These are phyloP conservation scores for Nemania sp. DNA, from an alignment of 2,329 filamentous ascomycete genomes.

Conservation along the genomic window DNA sequence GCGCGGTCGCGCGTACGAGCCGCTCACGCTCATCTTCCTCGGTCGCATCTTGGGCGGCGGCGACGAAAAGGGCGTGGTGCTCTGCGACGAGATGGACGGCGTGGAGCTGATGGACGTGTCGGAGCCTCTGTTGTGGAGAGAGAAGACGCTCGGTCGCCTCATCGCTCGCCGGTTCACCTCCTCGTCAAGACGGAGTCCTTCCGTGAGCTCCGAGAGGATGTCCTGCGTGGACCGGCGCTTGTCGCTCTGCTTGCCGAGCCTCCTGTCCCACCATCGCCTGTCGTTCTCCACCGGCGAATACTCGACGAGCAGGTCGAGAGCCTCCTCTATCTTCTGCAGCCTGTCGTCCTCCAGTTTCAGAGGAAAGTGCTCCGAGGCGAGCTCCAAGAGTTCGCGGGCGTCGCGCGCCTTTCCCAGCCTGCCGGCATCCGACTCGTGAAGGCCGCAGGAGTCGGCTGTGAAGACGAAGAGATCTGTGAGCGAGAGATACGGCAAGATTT, in stretches of 20 bases:
- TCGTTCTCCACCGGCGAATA: conserved; percentile 24
- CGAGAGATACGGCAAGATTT: conserved; percentile 25
- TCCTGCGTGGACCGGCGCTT: conserved; percentile 28
- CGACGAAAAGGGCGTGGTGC: conserved; percentile 18
- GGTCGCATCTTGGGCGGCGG: conserved; percentile 20
- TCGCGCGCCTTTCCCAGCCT: conserved; percentile 22
- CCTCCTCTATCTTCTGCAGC: conserved; percentile 26
- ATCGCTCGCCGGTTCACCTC: conserved; percentile 19
- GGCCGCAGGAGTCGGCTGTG: conserved; percentile 29
- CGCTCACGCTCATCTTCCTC: conserved; percentile 31
- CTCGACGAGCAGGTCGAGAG: conserved; percentile 27
- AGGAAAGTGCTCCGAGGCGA: conserved; percentile 27
- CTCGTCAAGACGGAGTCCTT: conserved; percentile 26
- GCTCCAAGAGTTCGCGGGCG: conserved; percentile 24
- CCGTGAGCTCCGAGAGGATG: conserved; percentile 29
- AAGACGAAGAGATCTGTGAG: conserved; percentile 30
- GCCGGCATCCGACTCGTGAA: conserved; percentile 27
- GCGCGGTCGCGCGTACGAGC: conserved; percentile 22
- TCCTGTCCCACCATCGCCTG: conserved; percentile 27
- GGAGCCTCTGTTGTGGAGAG: conserved; percentile 24
- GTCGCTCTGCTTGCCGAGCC: conserved; percentile 24
- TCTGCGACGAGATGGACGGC: conserved; percentile 26
- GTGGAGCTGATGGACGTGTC: conserved; percentile 21
- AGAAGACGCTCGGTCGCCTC: conserved; percentile 28
- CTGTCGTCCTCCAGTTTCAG: conserved; percentile 25